These are phyloP conservation scores for Alternaria metachromatica DNA, from an alignment of 2,329 filamentous ascomycete species.

Conservation along the genomic window DNA sequence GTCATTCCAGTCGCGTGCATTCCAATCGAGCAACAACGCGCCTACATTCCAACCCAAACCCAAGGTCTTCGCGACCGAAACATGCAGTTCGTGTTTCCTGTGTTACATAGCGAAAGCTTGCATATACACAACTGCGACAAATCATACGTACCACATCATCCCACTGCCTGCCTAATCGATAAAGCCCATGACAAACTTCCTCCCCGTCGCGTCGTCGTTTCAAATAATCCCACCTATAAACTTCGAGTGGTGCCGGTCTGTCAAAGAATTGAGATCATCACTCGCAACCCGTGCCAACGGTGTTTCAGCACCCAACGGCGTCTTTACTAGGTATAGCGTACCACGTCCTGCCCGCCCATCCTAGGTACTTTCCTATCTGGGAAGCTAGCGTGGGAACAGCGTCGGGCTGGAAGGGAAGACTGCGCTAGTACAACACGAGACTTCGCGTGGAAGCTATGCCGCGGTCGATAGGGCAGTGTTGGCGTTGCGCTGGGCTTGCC, in stretches of 20 bases:
- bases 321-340: conserved; percentile 3
- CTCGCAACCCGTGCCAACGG: background rate
- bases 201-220: background rate
- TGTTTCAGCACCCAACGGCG: conserved; percentile 14
- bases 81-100: background rate
- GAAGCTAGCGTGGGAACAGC: background rate
- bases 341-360: background rate
- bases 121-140: background rate
- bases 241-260: background rate
- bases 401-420: background rate
- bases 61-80: background rate
- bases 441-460: conserved; percentile 34
- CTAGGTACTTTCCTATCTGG: background rate
- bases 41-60: background rate
- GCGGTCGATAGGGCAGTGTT: conserved; percentile 10
- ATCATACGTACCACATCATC: background rate
- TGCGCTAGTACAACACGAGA: background rate
- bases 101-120: background rate
- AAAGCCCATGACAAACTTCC: background rate
- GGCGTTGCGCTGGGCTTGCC: background rate
- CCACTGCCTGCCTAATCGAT: background rate
- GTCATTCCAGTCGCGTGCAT: background rate
- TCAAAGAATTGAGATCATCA: background rate
- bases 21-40: background rate
- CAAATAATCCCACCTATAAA: background rate